Conservation (phyloP, 495 filamentous ascomycete genomes). For the Aspergillus cristatus region DNA sequence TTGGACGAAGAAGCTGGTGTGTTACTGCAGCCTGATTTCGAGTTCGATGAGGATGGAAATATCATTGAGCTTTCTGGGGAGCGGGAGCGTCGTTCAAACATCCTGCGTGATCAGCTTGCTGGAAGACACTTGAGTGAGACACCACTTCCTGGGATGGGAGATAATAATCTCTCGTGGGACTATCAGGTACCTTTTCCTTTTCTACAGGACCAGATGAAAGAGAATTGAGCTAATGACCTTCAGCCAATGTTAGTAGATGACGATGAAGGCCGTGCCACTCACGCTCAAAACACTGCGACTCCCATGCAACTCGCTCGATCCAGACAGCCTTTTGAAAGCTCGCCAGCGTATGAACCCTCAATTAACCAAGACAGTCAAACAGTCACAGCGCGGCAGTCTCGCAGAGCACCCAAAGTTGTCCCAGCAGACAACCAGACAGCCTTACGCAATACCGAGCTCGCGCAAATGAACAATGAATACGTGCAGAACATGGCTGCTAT, state of each 20-base stretch:
- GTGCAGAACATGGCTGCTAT: slow-evolving; percentile 41
- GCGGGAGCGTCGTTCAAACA: slow-evolving; percentile 1
- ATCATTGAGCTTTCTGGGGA: slow-evolving; percentile 32
- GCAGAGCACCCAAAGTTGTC: slow-evolving; percentile 15
- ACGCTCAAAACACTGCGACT: background rate
- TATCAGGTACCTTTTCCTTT: slow-evolving; percentile 14
- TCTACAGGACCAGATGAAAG: slow-evolving; percentile 1
- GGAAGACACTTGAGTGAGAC: slow-evolving; percentile 24
- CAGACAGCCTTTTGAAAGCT: background rate
- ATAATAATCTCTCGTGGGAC: slow-evolving; percentile 9
- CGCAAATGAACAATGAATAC: slow-evolving; percentile 53
- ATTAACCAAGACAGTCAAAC: slow-evolving; percentile 2
- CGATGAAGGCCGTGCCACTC: slow-evolving; percentile 3
- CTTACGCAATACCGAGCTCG: slow-evolving; percentile 46
- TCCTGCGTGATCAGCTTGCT: background rate
- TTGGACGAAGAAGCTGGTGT: slow-evolving; percentile 40
- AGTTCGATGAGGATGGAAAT: slow-evolving; percentile 57
- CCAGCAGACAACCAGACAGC: slow-evolving; percentile 15
- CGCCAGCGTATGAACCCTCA: background rate
- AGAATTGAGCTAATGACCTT: slow-evolving; percentile 1
- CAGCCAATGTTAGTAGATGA: slow-evolving; percentile 9
- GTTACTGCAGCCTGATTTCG: slow-evolving; percentile 54
- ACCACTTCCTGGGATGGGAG: slow-evolving; percentile 2
- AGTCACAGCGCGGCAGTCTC: slow-evolving; percentile 11
- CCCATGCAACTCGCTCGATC: background rate